Percentiles rank a stretch among this genome's conserved stretches.
Evolutionary conservation across 345 rosid species (phyloP).

Genomic region (Citrus glauca): DNA sequence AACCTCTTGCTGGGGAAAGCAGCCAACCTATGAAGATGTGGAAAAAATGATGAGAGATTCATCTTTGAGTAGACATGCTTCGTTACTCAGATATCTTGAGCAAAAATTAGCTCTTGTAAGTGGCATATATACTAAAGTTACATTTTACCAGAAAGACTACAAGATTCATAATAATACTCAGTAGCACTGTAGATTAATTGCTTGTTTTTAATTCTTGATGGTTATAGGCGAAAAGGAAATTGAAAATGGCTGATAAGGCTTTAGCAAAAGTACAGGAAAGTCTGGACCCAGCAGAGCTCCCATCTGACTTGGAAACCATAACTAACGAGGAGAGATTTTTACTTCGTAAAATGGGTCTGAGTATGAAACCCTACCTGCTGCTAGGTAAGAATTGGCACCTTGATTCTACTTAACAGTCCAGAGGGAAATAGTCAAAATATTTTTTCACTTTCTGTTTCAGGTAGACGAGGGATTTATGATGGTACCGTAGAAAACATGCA

Average conservation of each 20-base stretch:
- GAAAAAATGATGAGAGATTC: conserved; percentile 64
- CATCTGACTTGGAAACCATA: conserved; percentile 75
- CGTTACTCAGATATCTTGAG: conserved; percentile 57
- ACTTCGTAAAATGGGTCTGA: conserved; percentile 80
- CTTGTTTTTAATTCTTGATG: conserved; percentile 17
- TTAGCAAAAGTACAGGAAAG: conserved; percentile 66
- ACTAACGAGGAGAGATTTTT: conserved; percentile 81
- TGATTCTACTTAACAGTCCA: conserved; percentile 5
- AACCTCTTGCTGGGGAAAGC: conserved; percentile 67
- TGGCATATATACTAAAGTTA: conserved; percentile 7
- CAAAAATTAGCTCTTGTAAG: conserved; percentile 69
- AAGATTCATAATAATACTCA: neutral
- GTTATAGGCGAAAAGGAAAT: conserved; percentile 64
- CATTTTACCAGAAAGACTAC: neutral
- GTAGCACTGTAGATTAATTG: neutral
- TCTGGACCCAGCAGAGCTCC: conserved; percentile 75
- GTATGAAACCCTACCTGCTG: conserved; percentile 84
- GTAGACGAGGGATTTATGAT: conserved; percentile 73
- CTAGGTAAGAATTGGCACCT: conserved; percentile 53
- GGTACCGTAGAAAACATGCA: conserved; percentile 94
- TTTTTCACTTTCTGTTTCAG: conserved; percentile 33
- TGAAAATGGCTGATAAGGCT: conserved; percentile 57
- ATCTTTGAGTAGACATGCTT: conserved; percentile 44
- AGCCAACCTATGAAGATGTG: conserved; percentile 47
- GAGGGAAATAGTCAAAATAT: neutral